Percentiles rank a stretch among this genome's conserved stretches.
Evolutionary conservation across 768 basidiomycete species (phyloP).

Genomic region (Galerina sulciceps): DNA sequence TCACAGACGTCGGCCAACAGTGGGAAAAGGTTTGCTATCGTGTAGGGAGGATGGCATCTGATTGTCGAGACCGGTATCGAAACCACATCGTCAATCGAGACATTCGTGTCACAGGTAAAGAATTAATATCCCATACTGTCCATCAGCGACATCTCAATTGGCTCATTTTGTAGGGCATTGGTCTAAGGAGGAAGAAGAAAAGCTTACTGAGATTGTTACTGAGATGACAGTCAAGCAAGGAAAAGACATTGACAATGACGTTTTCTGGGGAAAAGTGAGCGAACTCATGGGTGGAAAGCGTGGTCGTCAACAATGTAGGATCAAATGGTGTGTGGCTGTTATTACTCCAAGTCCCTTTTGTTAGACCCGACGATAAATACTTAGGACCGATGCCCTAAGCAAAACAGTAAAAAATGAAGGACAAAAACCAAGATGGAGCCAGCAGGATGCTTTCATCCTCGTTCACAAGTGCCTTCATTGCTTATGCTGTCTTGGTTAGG

Average conservation of each 20-base stretch:
- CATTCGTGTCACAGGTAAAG: constrained; percentile 59
- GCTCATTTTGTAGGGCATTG: constrained; percentile 52
- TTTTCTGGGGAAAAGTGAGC: constrained; percentile 83
- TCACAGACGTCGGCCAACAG: constrained; percentile 69
- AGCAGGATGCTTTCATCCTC: constrained; percentile 77
- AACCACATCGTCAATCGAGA: constrained; percentile 79
- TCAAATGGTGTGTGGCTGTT: constrained; percentile 67
- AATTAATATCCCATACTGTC: constrained; percentile 2
- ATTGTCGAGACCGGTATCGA: constrained; percentile 86
- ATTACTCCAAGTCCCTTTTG: neutral
- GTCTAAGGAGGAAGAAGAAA: constrained; percentile 80
- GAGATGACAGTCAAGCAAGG: constrained; percentile 76
- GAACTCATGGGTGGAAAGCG: constrained; percentile 77
- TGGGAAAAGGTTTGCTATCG: constrained; percentile 79
- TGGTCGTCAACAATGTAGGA: constrained; percentile 83
- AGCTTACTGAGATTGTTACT: constrained; percentile 74
- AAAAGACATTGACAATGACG: constrained; percentile 75
- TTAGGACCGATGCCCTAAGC: constrained; percentile 77
- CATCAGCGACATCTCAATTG: neutral
- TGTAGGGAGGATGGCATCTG: constrained; percentile 77
- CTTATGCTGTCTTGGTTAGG: neutral
- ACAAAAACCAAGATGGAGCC: constrained; percentile 71
- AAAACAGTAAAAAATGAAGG: constrained; percentile 77
- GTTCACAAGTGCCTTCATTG: constrained; percentile 67
- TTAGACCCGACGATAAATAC: neutral